Evolutionary conservation across 1,284 basidiomycete species (phyloP).

Genomic region (Cutaneotrichosporon sp.): DNA sequence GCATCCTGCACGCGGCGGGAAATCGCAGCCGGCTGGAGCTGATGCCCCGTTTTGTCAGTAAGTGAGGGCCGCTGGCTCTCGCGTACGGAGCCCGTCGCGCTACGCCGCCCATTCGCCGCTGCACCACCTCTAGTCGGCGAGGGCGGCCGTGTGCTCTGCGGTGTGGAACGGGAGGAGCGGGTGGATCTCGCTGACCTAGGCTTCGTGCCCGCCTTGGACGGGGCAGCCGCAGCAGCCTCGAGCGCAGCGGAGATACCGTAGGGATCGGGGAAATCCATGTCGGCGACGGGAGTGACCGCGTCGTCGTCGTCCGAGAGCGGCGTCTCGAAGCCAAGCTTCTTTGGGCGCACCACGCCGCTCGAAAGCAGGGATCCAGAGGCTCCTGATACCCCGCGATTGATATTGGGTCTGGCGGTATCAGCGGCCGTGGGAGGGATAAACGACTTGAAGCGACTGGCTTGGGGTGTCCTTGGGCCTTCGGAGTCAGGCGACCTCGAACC

Average conservation of each 20-base stretch:
- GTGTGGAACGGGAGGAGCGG: constrained; percentile 11
- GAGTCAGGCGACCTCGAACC: constrained; percentile 5
- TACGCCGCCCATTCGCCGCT: neutral
- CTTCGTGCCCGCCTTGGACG: neutral
- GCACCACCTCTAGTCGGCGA: constrained; percentile 1
- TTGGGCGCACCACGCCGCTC: neutral
- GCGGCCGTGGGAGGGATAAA: constrained; percentile 18
- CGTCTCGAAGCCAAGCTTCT: constrained; percentile 11
- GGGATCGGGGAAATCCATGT: constrained; percentile 28
- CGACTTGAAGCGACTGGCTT: constrained; percentile 12
- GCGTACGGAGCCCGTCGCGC: neutral
- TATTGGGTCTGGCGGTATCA: neutral
- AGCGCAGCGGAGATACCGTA: constrained; percentile 24
- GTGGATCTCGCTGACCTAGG: neutral
- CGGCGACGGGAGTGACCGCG: constrained; percentile 10
- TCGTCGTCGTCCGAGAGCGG: constrained; percentile 9
- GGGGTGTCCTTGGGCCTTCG: constrained; percentile 1
- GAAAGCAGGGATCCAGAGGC: neutral
- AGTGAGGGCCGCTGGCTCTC: constrained; percentile 13
- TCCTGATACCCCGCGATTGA: neutral
- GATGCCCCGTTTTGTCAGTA: constrained; percentile 2
- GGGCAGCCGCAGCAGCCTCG: constrained; percentile 2
- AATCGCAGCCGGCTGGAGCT: constrained; percentile 7
- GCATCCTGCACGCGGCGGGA: constrained; percentile 11
- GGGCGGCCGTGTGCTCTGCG: constrained; percentile 16